Evolutionary conservation across 1,284 basidiomycete species (phyloP).

Genomic region (Calocybe gambosa): DNA sequence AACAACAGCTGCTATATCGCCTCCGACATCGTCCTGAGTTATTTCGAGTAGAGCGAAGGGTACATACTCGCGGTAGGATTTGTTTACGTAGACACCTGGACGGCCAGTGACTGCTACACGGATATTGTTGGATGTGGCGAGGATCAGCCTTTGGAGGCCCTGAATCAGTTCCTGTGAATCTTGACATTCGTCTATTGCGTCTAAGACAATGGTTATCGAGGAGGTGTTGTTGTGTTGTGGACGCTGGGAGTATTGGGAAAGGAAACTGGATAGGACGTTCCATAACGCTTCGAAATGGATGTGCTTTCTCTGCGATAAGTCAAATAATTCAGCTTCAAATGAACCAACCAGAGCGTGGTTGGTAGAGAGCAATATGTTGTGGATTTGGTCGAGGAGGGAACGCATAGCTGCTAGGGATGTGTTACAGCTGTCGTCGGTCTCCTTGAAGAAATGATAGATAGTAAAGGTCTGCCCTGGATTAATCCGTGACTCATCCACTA

Average conservation of each 20-base stretch:
- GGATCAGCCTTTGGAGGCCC: not conserved
- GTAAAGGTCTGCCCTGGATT: not conserved
- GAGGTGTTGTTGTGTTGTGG: not conserved
- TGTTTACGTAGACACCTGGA: constrained; percentile 1
- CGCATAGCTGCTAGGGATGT: not conserved
- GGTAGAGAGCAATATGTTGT: not conserved
- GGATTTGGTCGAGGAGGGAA: not conserved
- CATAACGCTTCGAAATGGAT: not conserved
- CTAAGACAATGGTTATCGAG: constrained; percentile 1
- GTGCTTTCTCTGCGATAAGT: not conserved
- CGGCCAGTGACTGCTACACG: not conserved
- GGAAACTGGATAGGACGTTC: not conserved
- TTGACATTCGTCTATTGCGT: constrained; percentile 7
- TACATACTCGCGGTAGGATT: not conserved
- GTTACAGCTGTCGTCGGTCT: not conserved
- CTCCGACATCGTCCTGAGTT: constrained; percentile 4
- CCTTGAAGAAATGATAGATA: constrained; percentile 8
- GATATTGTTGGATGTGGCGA: not conserved
- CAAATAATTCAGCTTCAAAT: not conserved
- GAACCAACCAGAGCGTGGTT: not conserved
- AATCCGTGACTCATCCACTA: not conserved
- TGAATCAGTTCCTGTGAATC: not conserved
- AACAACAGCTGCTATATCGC: constrained; percentile 4
- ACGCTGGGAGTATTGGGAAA: not conserved
- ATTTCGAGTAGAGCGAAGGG: not conserved